These are phyloP conservation scores for Russula virescens DNA, from an alignment of 768 basidiomycete species.

Conservation along the genomic window DNA sequence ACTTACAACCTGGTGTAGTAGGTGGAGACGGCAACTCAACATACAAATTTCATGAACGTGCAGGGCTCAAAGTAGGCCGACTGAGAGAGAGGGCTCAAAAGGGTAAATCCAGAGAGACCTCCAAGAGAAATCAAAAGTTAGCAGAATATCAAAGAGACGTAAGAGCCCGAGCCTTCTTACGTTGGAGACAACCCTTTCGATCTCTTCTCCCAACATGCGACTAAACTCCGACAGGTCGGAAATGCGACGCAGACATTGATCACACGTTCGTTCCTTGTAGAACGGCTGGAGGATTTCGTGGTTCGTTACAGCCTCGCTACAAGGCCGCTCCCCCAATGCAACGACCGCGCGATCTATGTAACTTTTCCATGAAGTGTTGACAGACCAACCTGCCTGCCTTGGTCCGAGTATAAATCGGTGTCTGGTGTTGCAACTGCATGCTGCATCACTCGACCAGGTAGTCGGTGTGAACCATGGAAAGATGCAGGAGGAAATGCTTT, in stretches of 20 bases:
- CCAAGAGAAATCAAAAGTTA: background rate
- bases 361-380: too few relatives aligned
- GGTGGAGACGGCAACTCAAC: too few relatives aligned
- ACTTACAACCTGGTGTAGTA: too few relatives aligned
- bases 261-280: background rate
- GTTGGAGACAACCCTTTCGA: background rate
- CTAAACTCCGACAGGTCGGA: slow-evolving; percentile 1
- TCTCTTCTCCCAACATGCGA: background rate
- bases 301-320: background rate
- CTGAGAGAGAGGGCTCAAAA: background rate
- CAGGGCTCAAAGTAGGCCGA: too few relatives aligned
- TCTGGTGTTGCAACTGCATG: too few relatives aligned
- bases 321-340: too few relatives aligned
- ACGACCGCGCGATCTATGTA: too few relatives aligned
- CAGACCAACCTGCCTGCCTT: too few relatives aligned
- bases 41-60: too few relatives aligned
- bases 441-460: too few relatives aligned
- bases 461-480: too few relatives aligned
- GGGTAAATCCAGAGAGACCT: background rate
- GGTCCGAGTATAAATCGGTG: too few relatives aligned
- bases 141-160: background rate
- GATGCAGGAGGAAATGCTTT: background rate
- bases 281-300: background rate
- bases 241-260: background rate
- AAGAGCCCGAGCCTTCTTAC: background rate